phyloP scores from a whole-genome alignment of 148 eudicot genomes.

The Cornus controversa region DNA sequence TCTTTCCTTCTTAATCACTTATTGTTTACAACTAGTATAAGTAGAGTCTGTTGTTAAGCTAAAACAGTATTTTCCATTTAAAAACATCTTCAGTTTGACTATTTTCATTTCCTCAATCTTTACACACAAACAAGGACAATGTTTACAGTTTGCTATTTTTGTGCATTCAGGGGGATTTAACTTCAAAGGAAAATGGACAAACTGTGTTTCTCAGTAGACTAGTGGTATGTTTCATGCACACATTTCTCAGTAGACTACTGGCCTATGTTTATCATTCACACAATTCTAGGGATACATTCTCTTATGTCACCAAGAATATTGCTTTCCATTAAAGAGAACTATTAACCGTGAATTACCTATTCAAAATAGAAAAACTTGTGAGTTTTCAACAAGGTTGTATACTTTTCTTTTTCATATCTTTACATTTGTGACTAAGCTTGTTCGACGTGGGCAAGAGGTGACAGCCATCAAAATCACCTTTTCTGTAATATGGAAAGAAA shows the following conservation, averaged over 20 bases:
- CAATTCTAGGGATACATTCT: not conserved
- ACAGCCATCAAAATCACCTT: not conserved
- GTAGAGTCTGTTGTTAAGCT: not conserved
- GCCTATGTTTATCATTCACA: not conserved
- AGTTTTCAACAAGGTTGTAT: not conserved
- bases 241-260: not conserved
- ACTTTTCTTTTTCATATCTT: too few relatives aligned
- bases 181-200: conserved; percentile 1
- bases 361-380: not conserved
- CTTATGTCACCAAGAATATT: not conserved
- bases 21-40: not conserved
- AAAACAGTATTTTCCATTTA: not conserved
- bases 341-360: not conserved
- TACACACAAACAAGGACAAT: not conserved
- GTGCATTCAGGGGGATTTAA: conserved; percentile 2
- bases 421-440: not conserved
- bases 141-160: not conserved
- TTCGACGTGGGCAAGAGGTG: not conserved
- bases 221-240: not conserved
- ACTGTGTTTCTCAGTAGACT: not conserved
- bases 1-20: not conserved
- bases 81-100: not conserved
- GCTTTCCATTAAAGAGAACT: not conserved
- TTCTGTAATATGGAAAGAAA: not conserved
- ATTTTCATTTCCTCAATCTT: not conserved